A percentile compares a stretch with the other conserved stretches of the same genome.
Conservation (phyloP, 208 protist species). For the Trypanosoma lewisi region DNA sequence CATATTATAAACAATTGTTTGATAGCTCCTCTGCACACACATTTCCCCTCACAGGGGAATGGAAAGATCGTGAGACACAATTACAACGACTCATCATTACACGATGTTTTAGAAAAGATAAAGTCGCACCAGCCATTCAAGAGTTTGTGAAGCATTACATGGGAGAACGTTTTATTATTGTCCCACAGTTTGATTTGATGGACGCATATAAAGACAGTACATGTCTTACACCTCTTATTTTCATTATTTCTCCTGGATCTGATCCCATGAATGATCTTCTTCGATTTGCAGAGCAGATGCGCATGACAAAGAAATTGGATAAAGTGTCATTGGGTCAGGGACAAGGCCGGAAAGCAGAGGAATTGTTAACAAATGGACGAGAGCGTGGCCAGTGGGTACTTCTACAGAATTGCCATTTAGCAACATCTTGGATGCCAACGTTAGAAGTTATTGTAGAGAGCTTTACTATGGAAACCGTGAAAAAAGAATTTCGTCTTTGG, state of each 20-base stretch:
- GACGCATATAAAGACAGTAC: constrained; percentile 94
- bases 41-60: constrained; percentile 81
- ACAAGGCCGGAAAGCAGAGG: constrained; percentile 93
- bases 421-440: constrained; percentile 93
- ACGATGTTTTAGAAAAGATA: constrained; percentile 95
- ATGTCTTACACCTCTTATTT: constrained; percentile 94
- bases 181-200: constrained; percentile 94
- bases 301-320: constrained; percentile 91
- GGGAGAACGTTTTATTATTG: constrained; percentile 93
- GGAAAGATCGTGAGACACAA: constrained; percentile 67
- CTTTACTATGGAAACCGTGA: constrained; percentile 91
- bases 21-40: constrained; percentile 86
- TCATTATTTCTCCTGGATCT: constrained; percentile 96
- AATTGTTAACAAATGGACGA: constrained; percentile 79
- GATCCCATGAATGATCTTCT: constrained; percentile 95
- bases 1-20: constrained; percentile 91
- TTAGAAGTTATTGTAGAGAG: constrained; percentile 94
- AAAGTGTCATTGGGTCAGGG: constrained; percentile 97
- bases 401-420: constrained; percentile 98
- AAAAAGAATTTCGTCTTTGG: constrained; percentile 98
- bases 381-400: constrained; percentile 94
- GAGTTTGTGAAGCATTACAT: constrained; percentile 91
- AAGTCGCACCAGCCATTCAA: constrained; percentile 93
- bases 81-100: constrained; percentile 95
- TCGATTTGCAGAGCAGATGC: constrained; percentile 94